These are phyloP conservation scores for Chrysoporthe deuterocubensis DNA, from an alignment of 2,329 filamentous ascomycete genomes.

Conservation along the genomic window DNA sequence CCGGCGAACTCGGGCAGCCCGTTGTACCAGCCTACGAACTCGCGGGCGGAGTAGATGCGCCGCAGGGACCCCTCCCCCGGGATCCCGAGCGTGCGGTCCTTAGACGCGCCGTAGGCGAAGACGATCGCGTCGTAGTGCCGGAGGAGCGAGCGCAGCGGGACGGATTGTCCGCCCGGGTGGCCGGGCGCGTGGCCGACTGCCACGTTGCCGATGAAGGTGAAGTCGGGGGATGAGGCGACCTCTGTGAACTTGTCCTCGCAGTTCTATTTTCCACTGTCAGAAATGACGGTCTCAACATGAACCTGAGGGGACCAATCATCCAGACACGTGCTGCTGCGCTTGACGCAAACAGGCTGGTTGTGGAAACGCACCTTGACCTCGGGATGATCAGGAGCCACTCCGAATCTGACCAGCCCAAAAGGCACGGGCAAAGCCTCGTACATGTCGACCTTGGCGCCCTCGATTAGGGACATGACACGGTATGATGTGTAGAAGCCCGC, in stretches of 20 bases:
- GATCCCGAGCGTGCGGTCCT: slow-evolving; percentile 78
- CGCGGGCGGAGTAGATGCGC: slow-evolving; percentile 84
- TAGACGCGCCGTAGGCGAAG: slow-evolving; percentile 89
- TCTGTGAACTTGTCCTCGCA: slow-evolving; percentile 93
- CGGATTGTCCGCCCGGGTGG: slow-evolving; percentile 48
- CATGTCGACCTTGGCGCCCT: slow-evolving; percentile 83
- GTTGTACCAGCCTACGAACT: slow-evolving; percentile 99
- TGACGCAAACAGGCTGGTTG: no score
- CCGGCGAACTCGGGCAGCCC: slow-evolving; percentile 81
- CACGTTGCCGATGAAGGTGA: slow-evolving; percentile 91
- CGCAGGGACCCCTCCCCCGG: slow-evolving; percentile 74
- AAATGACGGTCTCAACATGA: slow-evolving; percentile 9
- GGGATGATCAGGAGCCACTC: slow-evolving; percentile 97
- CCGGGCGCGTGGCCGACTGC: slow-evolving; percentile 65
- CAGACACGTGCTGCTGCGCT: no score
- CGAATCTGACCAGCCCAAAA: slow-evolving; percentile 89
- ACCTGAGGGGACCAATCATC: no score
- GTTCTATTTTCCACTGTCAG: slow-evolving; percentile 60
- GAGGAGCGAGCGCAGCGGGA: slow-evolving; percentile 71
- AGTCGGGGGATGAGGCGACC: slow-evolving; percentile 79
- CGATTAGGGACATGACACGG: slow-evolving; percentile 76
- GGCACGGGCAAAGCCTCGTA: slow-evolving; percentile 93
- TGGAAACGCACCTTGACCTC: slow-evolving; percentile 80
- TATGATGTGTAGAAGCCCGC: slow-evolving; percentile 96
- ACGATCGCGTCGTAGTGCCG: slow-evolving; percentile 90